These are phyloP conservation scores for Melaleuca alternifolia DNA, from an alignment of 345 rosid genomes.

Conservation along the genomic window DNA sequence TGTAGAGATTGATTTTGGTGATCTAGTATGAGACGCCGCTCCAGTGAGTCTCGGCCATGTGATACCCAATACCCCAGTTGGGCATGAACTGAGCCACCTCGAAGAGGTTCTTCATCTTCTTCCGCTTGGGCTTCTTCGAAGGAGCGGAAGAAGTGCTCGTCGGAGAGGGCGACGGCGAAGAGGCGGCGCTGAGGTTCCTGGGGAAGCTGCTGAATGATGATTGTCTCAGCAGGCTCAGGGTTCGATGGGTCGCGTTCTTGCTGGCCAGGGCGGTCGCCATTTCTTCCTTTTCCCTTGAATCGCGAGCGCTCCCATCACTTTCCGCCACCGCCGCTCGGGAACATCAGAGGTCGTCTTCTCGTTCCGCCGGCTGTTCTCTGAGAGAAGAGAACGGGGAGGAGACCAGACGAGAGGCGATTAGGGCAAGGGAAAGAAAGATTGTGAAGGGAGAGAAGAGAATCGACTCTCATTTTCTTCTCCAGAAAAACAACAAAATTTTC, in stretches of 20 bases:
- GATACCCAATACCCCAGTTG: conserved; percentile 88
- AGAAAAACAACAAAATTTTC: too few species aligned
- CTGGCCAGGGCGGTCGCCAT: conserved; percentile 33
- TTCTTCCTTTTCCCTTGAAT: neutral
- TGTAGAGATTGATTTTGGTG: conserved; percentile 93
- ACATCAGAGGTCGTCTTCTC: neutral
- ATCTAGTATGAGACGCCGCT: conserved; percentile 68
- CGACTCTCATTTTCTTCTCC: too few species aligned
- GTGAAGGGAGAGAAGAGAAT: too few species aligned
- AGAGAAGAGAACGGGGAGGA: too few species aligned
- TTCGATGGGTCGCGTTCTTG: conserved; percentile 18
- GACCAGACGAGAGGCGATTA: too few species aligned
- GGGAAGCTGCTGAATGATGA: conserved; percentile 28
- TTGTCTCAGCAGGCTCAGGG: conserved; percentile 17
- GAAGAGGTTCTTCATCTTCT: conserved; percentile 88
- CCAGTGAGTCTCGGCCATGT: conserved; percentile 97
- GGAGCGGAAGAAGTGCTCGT: conserved; percentile 1
- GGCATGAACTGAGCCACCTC: conserved; percentile 93
- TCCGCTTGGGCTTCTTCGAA: conserved; percentile 36
- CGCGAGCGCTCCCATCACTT: neutral
- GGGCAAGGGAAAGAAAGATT: too few species aligned
- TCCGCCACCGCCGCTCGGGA: neutral
- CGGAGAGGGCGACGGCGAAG: conserved; percentile 11
- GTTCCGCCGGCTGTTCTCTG: neutral
- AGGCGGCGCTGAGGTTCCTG: conserved; percentile 32